Evolutionary conservation across 2,329 filamentous ascomycete species (phyloP).

Genomic region (Elsinoe australis): DNA sequence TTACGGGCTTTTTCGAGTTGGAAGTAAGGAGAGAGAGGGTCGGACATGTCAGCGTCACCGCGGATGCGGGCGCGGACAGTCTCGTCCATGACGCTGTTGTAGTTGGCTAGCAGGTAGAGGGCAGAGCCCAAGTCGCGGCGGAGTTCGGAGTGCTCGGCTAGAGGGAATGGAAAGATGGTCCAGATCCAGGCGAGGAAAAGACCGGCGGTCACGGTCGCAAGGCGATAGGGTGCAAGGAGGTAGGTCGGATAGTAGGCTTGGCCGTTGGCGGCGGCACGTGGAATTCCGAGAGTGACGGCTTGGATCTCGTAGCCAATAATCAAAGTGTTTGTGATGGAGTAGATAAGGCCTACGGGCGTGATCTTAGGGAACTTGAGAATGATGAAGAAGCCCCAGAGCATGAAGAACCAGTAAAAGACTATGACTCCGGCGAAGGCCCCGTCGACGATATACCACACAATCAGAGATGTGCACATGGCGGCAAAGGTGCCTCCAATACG

Average conservation of each 20-base stretch:
- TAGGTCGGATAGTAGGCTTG: conserved; percentile 66
- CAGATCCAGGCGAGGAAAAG: conserved; percentile 66
- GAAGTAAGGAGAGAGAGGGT: conserved; percentile 46
- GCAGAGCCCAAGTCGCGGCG: conserved; percentile 61
- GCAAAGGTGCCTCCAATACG: conserved; percentile 57
- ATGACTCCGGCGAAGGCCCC: conserved; percentile 55
- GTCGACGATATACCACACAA: conserved; percentile 67
- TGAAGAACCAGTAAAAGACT: conserved; percentile 61
- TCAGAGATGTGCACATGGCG: conserved; percentile 54
- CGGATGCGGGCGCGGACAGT: conserved; percentile 56
- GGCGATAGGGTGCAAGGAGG: conserved; percentile 60
- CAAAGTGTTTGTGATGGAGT: conserved; percentile 49
- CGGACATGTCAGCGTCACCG: conserved; percentile 46
- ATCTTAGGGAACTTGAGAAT: conserved; percentile 60
- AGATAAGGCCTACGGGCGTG: conserved; percentile 54
- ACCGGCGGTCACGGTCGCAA: conserved; percentile 60
- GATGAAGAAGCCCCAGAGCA: conserved; percentile 58
- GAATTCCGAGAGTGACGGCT: conserved; percentile 56
- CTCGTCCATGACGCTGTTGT: conserved; percentile 64
- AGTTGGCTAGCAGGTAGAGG: conserved; percentile 66
- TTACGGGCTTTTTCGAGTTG: conserved; percentile 51
- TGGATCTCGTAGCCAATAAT: conserved; percentile 61
- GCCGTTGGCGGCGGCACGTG: conserved; percentile 49
- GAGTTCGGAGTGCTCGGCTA: conserved; percentile 63
- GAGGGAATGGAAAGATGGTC: conserved; percentile 68